phyloP scores from a whole-genome alignment of 306 rosid genomes.

The Gleditsia sinensis region DNA sequence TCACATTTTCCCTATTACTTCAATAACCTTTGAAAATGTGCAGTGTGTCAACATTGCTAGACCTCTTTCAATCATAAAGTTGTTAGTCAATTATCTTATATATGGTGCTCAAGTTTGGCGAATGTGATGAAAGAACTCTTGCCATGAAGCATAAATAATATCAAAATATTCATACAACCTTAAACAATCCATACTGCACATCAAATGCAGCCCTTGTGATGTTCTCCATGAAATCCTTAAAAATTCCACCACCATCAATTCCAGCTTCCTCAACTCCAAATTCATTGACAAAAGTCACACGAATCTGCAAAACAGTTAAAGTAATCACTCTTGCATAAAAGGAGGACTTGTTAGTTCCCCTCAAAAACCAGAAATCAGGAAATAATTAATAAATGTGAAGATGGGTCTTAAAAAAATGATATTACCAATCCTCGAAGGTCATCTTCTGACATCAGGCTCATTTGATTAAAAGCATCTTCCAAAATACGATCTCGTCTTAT shows the following conservation, averaged over 20 bases:
- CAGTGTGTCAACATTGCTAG: neutral
- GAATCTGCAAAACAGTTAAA: conserved; percentile 62
- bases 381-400: conserved; percentile 15
- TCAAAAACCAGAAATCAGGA: conserved; percentile 20
- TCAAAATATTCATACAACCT: conserved; percentile 55
- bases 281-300: conserved; percentile 93
- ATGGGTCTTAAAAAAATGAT: conserved; percentile 19
- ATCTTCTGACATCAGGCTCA: conserved; percentile 92
- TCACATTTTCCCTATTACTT: neutral
- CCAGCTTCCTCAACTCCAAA: conserved; percentile 99
- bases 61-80: neutral
- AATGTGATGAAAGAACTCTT: neutral
- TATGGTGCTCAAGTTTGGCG: conserved; percentile 20
- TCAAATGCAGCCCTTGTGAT: conserved; percentile 99
- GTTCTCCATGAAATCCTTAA: conserved; percentile 99
- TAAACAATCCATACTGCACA: conserved; percentile 95
- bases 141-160: conserved; percentile 13
- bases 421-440: conserved; percentile 91
- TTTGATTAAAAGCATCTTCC: conserved; percentile 95
- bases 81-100: neutral
- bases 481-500: conserved; percentile 87
- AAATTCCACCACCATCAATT: conserved; percentile 98
- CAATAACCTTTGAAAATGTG: neutral
- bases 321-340: conserved; percentile 18
- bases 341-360: conserved; percentile 16